Evolutionary conservation across 1,284 basidiomycete species (phyloP).

Genomic region (Termitomyces sp.): DNA sequence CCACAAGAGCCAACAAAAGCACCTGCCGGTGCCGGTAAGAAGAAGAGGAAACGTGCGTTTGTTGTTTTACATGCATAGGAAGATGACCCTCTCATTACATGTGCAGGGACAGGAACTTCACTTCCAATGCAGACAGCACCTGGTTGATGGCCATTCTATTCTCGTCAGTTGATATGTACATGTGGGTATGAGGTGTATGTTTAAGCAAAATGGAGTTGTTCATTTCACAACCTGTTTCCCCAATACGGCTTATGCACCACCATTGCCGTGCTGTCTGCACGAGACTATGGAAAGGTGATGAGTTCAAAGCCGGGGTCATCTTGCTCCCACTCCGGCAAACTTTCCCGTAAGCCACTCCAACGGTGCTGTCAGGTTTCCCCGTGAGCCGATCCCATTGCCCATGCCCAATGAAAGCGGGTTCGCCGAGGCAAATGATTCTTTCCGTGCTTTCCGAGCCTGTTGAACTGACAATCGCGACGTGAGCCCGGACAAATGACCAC

Average conservation of each 20-base stretch:
- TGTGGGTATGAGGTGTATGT: conserved; percentile 1
- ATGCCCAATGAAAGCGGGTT: conserved; percentile 72
- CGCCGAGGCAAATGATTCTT: conserved; percentile 68
- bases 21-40: conserved; percentile 53
- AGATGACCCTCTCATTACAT: neutral
- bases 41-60: conserved; percentile 66
- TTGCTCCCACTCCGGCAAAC: conserved; percentile 56
- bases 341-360: conserved; percentile 75
- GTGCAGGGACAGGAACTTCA: conserved; percentile 27
- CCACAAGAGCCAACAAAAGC: conserved; percentile 46
- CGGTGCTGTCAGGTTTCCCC: conserved; percentile 65
- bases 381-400: conserved; percentile 51
- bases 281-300: neutral
- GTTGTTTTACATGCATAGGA: neutral
- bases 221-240: neutral
- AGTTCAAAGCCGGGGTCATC: conserved; percentile 28
- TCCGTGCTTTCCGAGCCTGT: conserved; percentile 62
- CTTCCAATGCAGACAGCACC: conserved; percentile 27
- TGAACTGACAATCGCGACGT: conserved; percentile 43
- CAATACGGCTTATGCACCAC: neutral
- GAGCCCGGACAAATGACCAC: neutral
- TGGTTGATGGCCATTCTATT: conserved; percentile 11
- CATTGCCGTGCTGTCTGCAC: neutral
- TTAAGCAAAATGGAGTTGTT: neutral
- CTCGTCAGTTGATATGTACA: neutral